Base-by-base conservation (phyloP, 108 stramenopile genomes). In the Chaetoceros tenuissimus region DNA sequence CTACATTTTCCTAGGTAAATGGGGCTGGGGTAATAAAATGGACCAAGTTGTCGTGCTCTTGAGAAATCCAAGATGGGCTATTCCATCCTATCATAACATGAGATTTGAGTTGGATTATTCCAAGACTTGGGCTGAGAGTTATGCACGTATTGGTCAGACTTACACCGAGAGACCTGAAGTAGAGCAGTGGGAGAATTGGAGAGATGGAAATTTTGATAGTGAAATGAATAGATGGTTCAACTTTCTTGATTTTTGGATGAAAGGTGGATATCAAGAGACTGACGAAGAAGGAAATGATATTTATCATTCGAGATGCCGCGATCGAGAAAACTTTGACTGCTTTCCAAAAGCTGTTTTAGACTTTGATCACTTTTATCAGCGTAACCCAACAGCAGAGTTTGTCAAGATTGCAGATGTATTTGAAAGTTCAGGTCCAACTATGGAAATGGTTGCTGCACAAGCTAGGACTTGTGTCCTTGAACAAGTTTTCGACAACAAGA, bases 161-260 rank as follows among this genome's bases (percentile, higher is more conserved):
- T 59, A 59, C 59, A 56, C 18, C 28, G 28, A 17, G 16, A 20
- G 23, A 18, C 19, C 34, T 17, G 23, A 20, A 28, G 2, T 59
- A 24, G 45, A 48, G 1, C 17, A 59, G n/a, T 59, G 47, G 25
- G 17, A n/a, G 25, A 47, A 17, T 1, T 59, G 59, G 59, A 22
- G 59, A 1, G 59, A 59, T 49, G 24, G 16, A 2, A 2, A 27
- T 20, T 23, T 49, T 26, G 3, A 27, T 21, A 47, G 48, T 2
- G 59, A 59, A 28, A 28, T 28, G 23, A 23, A 27, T 18, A 52
- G 19, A 25, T 56, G 34, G 31, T 18, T 28, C 25, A 34, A 31
- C 31, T 31, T 56, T 43, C 30, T 56, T 40, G 55, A 56, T 24
- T 56, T 40, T 43, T 56, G 31, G 31, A 56, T 56, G 55, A 31